Conservation (phyloP, 805 yeast genomes). For the Candida quercuum region DNA sequence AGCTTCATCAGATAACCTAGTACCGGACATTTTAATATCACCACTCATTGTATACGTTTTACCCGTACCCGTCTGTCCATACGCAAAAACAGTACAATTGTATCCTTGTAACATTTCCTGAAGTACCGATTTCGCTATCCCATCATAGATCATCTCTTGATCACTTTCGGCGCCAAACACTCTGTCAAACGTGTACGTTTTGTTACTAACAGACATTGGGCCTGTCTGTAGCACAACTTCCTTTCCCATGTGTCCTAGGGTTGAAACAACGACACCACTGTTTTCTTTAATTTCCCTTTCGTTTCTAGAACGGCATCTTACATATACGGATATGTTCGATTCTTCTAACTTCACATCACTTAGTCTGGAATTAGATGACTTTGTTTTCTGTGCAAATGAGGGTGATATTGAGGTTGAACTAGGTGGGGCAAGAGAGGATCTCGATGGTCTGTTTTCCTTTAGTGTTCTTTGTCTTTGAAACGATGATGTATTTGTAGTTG, state of each 20-base stretch:
- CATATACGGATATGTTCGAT: constrained; percentile 47
- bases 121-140: constrained; percentile 51
- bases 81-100: constrained; percentile 77
- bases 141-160: constrained; percentile 60
- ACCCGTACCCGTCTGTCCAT: constrained; percentile 89
- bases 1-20: constrained; percentile 37
- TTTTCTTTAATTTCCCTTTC: constrained; percentile 50
- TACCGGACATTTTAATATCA: constrained; percentile 42
- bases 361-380: constrained; percentile 14
- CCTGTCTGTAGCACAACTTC: constrained; percentile 43
- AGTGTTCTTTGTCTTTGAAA: not conserved
- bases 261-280: constrained; percentile 50
- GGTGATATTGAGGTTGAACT: constrained; percentile 7
- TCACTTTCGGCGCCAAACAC: constrained; percentile 81
- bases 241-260: constrained; percentile 38
- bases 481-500: not conserved
- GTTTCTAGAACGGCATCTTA: constrained; percentile 52
- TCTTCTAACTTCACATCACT: constrained; percentile 15
- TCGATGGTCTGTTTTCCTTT: constrained; percentile 1
- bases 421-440: constrained; percentile 8
- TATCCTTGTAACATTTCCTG: constrained; percentile 67
- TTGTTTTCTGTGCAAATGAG: constrained; percentile 17
- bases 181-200: constrained; percentile 66
- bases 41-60: constrained; percentile 77
- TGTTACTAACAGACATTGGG: constrained; percentile 27